Evolutionary conservation across 1,139 yeast species (phyloP), one percentile per base, ranked within the genome.

Genomic region (Hemisphaericaspora subhashii): DNA sequence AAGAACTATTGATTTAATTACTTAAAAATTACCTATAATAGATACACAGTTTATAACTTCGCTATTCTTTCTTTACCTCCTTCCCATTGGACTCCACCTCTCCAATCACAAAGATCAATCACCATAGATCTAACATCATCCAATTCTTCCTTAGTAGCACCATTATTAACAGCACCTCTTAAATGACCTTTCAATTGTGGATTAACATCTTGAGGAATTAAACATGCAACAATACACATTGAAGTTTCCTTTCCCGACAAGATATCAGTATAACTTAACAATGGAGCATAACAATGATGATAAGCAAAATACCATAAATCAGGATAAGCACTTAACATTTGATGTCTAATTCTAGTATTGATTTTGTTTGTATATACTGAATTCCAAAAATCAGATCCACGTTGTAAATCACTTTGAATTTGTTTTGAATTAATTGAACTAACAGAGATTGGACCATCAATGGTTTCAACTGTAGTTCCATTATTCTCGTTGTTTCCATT

Each of bases 121-220:
- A 86, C 81, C 66, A 89, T 55, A 14, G 64, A 66, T 40, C 95
- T 68, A 15, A 80, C 74, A 5, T 78, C 79, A 41, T 69, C 68
- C 35, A 88, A 69, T 46, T 85, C 86, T 36, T 81, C 86, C 32
- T 59, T 57, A 3, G 86, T 68, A 8, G 86, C 86, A 0, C 96
- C 96, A 29, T 82, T 77, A 53, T 88, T 88, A 39, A 82, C 44
- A 0, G 96, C 96, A 0, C 97, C 97, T 54, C 74, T 79, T 45
- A 89, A 70, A 57, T 89, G 97, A 0, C 97, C 97, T 62, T 87
- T 87, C 48, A 89, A 70, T 55, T 89, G 96, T 0, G 96, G 96
- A 50, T 86, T 87, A n/a, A 89, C 96, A 58, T 89, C 95, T 57
- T 87, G 96, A 0, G 97, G 97, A 11, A 89, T 82, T 52, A 90